A percentile compares a stretch with the other conserved stretches of the same genome.
phyloP scores from a whole-genome alignment of 768 basidiomycete species.

The Porpolomopsis calyptriformis region DNA sequence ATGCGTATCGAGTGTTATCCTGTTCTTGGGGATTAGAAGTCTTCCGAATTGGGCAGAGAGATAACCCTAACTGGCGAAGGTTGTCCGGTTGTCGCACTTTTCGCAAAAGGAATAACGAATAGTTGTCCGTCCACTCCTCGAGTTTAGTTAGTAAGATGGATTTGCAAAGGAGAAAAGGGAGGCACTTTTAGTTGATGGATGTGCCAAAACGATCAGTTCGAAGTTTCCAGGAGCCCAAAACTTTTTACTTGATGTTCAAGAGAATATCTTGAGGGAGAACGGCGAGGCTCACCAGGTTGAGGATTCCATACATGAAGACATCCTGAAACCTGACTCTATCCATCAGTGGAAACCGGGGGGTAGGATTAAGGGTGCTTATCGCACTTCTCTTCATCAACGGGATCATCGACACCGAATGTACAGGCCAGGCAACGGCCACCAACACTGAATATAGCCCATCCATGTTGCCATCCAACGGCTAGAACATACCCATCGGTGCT shows the following conservation, averaged over 20 bases:
- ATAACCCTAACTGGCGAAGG: conserved; percentile 66
- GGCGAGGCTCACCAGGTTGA: conserved; percentile 46
- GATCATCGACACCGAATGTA: conserved; percentile 59
- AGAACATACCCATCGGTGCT: conserved; percentile 92
- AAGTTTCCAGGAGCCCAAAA: conserved; percentile 94
- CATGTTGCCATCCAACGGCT: conserved; percentile 82
- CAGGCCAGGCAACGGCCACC: conserved; percentile 81
- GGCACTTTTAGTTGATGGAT: conserved; percentile 41
- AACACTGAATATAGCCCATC: conserved; percentile 87
- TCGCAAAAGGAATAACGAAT: conserved; percentile 84
- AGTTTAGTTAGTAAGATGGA: conserved; percentile 3
- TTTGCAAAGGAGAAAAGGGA: conserved; percentile 1
- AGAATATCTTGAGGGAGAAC: background rate
- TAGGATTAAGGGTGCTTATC: conserved; percentile 8
- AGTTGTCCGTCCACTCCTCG: conserved; percentile 59
- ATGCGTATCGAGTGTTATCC: conserved; percentile 95
- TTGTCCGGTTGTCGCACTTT: conserved; percentile 86
- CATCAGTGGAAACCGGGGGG: background rate
- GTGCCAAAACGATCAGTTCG: conserved; percentile 71
- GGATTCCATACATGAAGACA: conserved; percentile 74
- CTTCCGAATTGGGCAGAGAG: background rate
- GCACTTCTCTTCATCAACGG: conserved; percentile 44
- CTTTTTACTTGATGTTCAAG: conserved; percentile 27
- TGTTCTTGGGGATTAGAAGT: conserved; percentile 18
- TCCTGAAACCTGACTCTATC: conserved; percentile 52